Base-by-base conservation (phyloP, 352 stramenopile species). In the Albugo laibachii region DNA sequence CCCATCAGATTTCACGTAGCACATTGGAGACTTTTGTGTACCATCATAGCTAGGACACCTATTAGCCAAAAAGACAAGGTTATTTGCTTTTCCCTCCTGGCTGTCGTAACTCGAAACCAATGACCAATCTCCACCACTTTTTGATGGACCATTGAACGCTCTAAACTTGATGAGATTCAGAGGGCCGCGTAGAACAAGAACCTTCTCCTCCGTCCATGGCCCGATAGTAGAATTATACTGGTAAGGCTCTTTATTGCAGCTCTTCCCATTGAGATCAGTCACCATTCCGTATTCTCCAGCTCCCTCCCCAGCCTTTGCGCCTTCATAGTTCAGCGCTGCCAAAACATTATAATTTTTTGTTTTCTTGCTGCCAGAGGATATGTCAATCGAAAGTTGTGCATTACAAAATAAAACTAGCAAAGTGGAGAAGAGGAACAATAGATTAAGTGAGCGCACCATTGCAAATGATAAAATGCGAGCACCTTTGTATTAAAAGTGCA, bases 31-130 rank as follows among this genome's bases (percentile, higher is more conserved):
- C 31, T 63, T 59, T 34, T 69, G 39, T 16, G 48, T 52, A 20
- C 59, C 58, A 4, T 44, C 61, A 52, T 80, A 77, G 50, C 72
- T 62, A 24, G 72, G 58, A 54, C 72, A 72, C 11, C 60, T 13
- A 50, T 80, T 80, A 55, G 69, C 75, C 55, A 80, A 66, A 45
- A 80, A 77, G 3, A 76, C 50, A 49, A 77, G 55, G 52, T 80
- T 80, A 34, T 64, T 47, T 18, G 59, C 54, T 4, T 52, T 65
- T 21, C 48, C 54, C 37, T 42, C 47, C 13, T 48, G 47, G 11
- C 48, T 50, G 35, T 52, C 49, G 46, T 73, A 80, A 5, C 61
- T 63, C 37, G 67, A 80, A 13, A 71, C 52, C 43, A 64, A 66
- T 45, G 19, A 50, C 67, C 65, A 77, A 45, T 66, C 58, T 8